Percentiles rank a stretch among this genome's conserved stretches.
Conservation (phyloP, 176 grass and related monocot genomes). For the Zoysia pacifica region DNA sequence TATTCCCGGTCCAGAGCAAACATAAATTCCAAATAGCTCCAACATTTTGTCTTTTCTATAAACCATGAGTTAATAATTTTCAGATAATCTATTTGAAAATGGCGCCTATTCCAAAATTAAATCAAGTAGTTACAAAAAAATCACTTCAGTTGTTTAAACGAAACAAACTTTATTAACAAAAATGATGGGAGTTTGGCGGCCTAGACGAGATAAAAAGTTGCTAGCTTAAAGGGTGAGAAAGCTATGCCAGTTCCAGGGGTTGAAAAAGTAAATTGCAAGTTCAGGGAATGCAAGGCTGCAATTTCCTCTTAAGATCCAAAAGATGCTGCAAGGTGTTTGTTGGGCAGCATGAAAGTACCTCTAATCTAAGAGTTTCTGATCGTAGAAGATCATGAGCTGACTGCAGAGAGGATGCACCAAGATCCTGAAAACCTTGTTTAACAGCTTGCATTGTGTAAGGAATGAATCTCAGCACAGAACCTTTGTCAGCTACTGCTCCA, state of each 20-base stretch:
- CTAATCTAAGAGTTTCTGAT: constrained; percentile 69
- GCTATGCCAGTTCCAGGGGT: not conserved
- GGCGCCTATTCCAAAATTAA: too few species aligned
- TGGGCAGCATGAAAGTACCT: constrained; percentile 52
- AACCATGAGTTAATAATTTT: too few species aligned
- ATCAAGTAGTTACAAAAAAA: too few species aligned
- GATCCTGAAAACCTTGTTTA: constrained; percentile 96
- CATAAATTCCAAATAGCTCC: too few species aligned
- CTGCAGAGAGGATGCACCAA: constrained; percentile 80
- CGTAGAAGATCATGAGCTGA: constrained; percentile 77
- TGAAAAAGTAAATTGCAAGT: not conserved
- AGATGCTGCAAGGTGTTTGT: not conserved
- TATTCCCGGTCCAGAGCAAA: too few species aligned
- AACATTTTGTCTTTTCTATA: too few species aligned
- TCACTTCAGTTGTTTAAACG: too few species aligned
- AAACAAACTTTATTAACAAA: too few species aligned
- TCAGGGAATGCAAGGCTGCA: not conserved
- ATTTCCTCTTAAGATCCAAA: constrained; percentile 13
- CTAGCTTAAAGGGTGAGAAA: not conserved
- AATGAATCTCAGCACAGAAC: constrained; percentile 89
- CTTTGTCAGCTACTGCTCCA: constrained; percentile 91
- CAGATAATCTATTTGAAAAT: too few species aligned
- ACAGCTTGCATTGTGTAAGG: constrained; percentile 98
- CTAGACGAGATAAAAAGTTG: too few species aligned
- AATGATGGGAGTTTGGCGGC: too few species aligned